Conservation (phyloP, 2,329 filamentous ascomycete species). For the Epichloe aotearoae region DNA sequence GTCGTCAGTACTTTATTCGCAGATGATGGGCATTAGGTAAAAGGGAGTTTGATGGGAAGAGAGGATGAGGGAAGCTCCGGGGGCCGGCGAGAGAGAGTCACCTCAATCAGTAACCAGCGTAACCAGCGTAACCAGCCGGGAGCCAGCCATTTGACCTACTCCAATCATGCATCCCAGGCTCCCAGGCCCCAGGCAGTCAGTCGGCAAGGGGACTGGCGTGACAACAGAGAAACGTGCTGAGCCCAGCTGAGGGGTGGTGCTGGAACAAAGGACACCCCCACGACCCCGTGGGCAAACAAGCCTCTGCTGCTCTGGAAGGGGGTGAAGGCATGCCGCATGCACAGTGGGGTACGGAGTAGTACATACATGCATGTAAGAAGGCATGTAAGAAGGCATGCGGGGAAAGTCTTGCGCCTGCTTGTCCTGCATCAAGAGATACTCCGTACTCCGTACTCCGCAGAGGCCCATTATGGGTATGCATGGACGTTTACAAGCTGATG, state of each 20-base stretch:
- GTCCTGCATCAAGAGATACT: too few relatives aligned
- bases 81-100: slow-evolving; percentile 4
- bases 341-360: too few relatives aligned
- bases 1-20: slow-evolving; percentile 2
- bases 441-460: too few relatives aligned
- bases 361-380: too few relatives aligned
- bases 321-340: not conserved
- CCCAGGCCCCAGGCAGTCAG: too few relatives aligned
- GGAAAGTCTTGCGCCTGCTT: too few relatives aligned
- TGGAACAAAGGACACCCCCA: too few relatives aligned
- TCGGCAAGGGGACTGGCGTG: not conserved
- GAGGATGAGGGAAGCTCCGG: slow-evolving; percentile 1
- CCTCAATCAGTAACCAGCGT: not conserved
- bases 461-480: too few relatives aligned
- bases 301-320: not conserved
- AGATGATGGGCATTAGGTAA: not conserved
- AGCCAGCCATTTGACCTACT: too few relatives aligned
- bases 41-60: slow-evolving; percentile 2
- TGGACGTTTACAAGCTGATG: too few relatives aligned
- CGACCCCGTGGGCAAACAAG: not conserved
- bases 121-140: too few relatives aligned
- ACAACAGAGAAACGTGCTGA: not conserved
- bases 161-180: not conserved
- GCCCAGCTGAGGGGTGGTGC: slow-evolving; percentile 2
- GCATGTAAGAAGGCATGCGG: too few relatives aligned